These are phyloP conservation scores for Diplocarpon rosae DNA, from an alignment of 2,329 filamentous ascomycete species.

Conservation along the genomic window DNA sequence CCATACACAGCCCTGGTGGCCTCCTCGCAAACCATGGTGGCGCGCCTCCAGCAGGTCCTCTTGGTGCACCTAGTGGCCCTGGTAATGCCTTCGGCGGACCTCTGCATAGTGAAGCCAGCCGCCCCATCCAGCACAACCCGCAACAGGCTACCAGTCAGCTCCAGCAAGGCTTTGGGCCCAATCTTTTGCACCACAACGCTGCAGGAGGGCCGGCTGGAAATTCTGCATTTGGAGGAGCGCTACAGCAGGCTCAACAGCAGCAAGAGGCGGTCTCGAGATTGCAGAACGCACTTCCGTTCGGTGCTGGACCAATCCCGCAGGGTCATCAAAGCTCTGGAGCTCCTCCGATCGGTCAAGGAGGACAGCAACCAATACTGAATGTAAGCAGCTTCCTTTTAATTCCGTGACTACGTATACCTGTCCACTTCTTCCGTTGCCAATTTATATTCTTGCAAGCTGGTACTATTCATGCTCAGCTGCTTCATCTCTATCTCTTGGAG, in stretches of 20 bases:
- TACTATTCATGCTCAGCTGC: too few species aligned
- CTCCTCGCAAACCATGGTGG: constrained; percentile 65
- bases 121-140: constrained; percentile 42
- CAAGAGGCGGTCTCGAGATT: constrained; percentile 41
- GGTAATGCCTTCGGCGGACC: constrained; percentile 41
- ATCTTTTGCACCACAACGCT: constrained; percentile 34
- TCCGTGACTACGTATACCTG: not conserved
- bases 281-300: constrained; percentile 48
- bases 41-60: constrained; percentile 40
- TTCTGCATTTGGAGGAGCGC: constrained; percentile 57
- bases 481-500: too few species aligned
- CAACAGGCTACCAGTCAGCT: constrained; percentile 33
- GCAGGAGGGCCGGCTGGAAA: constrained; percentile 48
- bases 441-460: too few species aligned
- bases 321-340: constrained; percentile 25
- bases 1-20: constrained; percentile 87
- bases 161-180: constrained; percentile 45
- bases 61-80: constrained; percentile 27
- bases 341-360: constrained; percentile 52
- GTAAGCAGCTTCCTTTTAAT: constrained; percentile 32
- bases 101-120: constrained; percentile 40
- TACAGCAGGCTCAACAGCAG: constrained; percentile 28
- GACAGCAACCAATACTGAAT: constrained; percentile 76
- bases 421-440: not conserved
- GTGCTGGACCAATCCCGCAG: constrained; percentile 30